Conservation (phyloP, 2,329 filamentous ascomycete genomes). For the Dactylellina leptospora region DNA sequence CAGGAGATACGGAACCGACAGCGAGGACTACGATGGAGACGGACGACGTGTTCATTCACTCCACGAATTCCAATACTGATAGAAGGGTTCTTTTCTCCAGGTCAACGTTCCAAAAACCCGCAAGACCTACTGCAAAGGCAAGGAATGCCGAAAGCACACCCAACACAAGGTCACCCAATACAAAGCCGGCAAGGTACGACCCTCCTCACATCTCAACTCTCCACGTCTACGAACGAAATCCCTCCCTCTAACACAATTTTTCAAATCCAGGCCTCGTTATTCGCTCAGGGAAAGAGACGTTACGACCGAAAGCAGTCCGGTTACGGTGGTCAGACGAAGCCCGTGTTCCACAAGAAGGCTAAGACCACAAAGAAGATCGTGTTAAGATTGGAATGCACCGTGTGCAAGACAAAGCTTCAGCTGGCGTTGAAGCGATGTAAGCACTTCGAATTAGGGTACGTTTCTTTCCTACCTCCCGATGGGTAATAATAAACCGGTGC, state of each 20-base stretch:
- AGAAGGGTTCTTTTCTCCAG: slow-evolving; percentile 63
- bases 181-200: slow-evolving; percentile 86
- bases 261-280: slow-evolving; percentile 77
- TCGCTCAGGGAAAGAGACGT: slow-evolving; percentile 99
- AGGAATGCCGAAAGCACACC: slow-evolving; percentile 90
- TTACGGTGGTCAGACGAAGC: slow-evolving; percentile 99
- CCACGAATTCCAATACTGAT: slow-evolving; percentile 13
- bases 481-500: slow-evolving; percentile 6
- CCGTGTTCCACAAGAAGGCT: slow-evolving; percentile 99
- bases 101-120: slow-evolving; percentile 99
- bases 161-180: slow-evolving; percentile 95
- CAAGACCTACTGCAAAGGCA: slow-evolving; percentile 97
- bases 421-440: slow-evolving; percentile 99
- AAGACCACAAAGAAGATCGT: slow-evolving; percentile 99
- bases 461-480: slow-evolving; percentile 57
- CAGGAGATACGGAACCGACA: slow-evolving; percentile 23
- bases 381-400: slow-evolving; percentile 94
- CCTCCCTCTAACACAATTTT: slow-evolving; percentile 8
- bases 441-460: slow-evolving; percentile 99
- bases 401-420: slow-evolving; percentile 96
- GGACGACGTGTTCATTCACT: neutral
- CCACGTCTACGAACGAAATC: neutral
- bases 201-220: slow-evolving; percentile 37
- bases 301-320: slow-evolving; percentile 99
- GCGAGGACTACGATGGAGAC: neutral